Evolutionary conservation across 2,329 filamentous ascomycete species (phyloP).

Genomic region (Sporothrix pseudoabietina): DNA sequence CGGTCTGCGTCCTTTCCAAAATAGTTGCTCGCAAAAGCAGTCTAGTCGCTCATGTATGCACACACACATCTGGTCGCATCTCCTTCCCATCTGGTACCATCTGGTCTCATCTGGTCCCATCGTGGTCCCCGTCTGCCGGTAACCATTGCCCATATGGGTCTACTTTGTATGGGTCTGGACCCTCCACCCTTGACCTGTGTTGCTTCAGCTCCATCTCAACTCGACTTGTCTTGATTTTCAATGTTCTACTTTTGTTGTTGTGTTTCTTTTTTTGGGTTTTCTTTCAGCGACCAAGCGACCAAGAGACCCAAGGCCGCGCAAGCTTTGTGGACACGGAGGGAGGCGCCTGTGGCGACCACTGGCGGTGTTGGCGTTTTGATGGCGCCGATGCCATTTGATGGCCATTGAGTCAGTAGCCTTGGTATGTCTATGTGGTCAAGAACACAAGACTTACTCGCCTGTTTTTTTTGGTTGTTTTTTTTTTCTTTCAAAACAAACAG

Average conservation of each 20-base stretch:
- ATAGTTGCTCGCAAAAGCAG: not conserved
- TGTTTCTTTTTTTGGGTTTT: not conserved
- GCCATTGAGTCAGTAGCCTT: not conserved
- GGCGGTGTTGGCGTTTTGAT: not conserved
- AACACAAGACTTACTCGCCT: not conserved
- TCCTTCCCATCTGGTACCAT: not conserved
- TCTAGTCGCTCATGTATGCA: not conserved
- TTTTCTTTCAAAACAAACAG: no score
- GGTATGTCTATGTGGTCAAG: not conserved
- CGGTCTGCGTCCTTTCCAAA: not conserved
- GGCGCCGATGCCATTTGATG: not conserved
- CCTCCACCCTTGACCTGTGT: not conserved
- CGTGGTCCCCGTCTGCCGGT: not conserved
- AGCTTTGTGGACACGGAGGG: not conserved
- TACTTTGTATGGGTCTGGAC: not conserved
- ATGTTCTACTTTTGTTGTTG: not conserved
- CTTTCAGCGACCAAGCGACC: not conserved
- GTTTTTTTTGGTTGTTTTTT: no score
- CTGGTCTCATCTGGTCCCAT: not conserved
- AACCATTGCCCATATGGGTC: conserved; percentile 7
- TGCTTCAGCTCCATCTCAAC: not conserved
- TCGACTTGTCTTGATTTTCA: not conserved
- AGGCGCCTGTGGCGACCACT: not conserved
- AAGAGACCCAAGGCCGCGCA: not conserved
- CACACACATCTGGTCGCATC: not conserved